A percentile compares a stretch with the other conserved stretches of the same genome.
Evolutionary conservation across 2,329 filamentous ascomycete species (phyloP).

Genomic region (Colletotrichum sp.): DNA sequence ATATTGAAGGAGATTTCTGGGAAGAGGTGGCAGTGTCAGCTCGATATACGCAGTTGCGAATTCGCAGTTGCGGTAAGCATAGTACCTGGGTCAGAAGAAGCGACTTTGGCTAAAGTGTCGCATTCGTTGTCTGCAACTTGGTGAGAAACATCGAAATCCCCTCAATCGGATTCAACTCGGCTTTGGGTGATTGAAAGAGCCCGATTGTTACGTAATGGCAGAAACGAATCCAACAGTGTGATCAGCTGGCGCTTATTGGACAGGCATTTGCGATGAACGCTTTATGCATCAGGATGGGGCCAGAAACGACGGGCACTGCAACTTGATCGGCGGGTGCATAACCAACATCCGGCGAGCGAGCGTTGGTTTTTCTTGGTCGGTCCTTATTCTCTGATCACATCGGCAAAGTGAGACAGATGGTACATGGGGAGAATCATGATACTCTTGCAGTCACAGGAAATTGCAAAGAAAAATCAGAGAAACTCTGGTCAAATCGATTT

Average conservation of each 20-base stretch:
- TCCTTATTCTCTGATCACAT: background rate
- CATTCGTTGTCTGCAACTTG: background rate
- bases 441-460: background rate
- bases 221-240: background rate
- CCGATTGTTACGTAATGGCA: background rate
- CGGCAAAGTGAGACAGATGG: background rate
- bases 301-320: background rate
- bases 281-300: background rate
- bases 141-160: background rate
- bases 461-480: accelerated
- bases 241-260: background rate
- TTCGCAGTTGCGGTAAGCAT: background rate
- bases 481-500: background rate
- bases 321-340: background rate
- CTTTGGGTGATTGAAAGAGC: background rate
- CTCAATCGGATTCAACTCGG: background rate
- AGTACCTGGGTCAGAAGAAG: background rate
- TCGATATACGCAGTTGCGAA: background rate
- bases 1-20: background rate
- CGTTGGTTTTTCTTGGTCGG: background rate
- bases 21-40: background rate
- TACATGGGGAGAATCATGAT: background rate
- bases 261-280: accelerated
- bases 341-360: background rate
- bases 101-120: background rate